Conservation (phyloP, 805 yeast genomes). For the Saturnispora dispora region DNA sequence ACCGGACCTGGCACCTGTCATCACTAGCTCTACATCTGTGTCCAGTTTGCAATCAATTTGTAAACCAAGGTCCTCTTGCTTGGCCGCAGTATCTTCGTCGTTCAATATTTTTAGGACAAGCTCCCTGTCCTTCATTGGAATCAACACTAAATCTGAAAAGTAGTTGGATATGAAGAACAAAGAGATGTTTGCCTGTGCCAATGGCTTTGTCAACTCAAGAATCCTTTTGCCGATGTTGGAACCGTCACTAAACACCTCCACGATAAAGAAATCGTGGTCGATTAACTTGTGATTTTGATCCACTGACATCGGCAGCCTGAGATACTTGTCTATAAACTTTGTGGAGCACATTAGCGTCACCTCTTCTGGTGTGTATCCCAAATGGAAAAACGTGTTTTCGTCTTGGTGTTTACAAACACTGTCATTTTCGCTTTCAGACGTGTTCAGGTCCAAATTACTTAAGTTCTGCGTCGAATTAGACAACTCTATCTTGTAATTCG, state of each 20-base stretch:
- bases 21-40: slow-evolving; percentile 31
- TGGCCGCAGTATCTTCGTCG: not conserved
- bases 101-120: slow-evolving; percentile 37
- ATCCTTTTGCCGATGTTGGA: slow-evolving; percentile 44
- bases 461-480: slow-evolving; percentile 7
- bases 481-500: slow-evolving; percentile 5
- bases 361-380: slow-evolving; percentile 56
- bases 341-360: slow-evolving; percentile 49
- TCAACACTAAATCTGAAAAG: slow-evolving; percentile 52
- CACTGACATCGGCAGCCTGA: slow-evolving; percentile 32
- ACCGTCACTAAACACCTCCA: slow-evolving; percentile 56
- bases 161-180: slow-evolving; percentile 55
- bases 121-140: slow-evolving; percentile 39
- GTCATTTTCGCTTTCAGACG: not conserved
- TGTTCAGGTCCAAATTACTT: slow-evolving; percentile 4
- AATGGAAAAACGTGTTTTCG: slow-evolving; percentile 44
- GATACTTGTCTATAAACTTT: slow-evolving; percentile 28
- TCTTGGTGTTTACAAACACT: slow-evolving; percentile 18
- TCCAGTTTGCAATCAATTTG: slow-evolving; percentile 36
- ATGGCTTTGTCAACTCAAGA: slow-evolving; percentile 47
- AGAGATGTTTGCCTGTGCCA: slow-evolving; percentile 48
- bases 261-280: slow-evolving; percentile 37
- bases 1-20: slow-evolving; percentile 52
- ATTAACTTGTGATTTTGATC: slow-evolving; percentile 33
- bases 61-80: not conserved